These are phyloP conservation scores for Aspergillus aculeatinus DNA, from an alignment of 2,329 filamentous ascomycete genomes.

Conservation along the genomic window DNA sequence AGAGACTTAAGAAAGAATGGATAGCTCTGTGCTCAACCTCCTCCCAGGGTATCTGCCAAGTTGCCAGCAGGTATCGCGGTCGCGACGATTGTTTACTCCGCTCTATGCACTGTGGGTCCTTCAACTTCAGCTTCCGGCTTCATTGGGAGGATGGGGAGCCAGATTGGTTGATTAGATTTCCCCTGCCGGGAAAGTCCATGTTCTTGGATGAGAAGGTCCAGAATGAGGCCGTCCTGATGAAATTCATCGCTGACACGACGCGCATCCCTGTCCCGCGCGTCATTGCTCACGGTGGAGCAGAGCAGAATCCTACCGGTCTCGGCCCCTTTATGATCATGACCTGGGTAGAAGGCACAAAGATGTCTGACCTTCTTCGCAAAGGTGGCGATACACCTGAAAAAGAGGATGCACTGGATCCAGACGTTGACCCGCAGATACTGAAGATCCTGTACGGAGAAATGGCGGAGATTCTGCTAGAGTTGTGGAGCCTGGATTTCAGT, in stretches of 20 bases:
- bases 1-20: slow-evolving; percentile 6
- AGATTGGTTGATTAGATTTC: slow-evolving; percentile 18
- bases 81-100: slow-evolving; percentile 10
- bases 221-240: slow-evolving; percentile 9
- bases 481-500: slow-evolving; percentile 9
- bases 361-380: slow-evolving; percentile 7
- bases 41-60: slow-evolving; percentile 7
- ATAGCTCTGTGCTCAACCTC: background rate
- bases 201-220: slow-evolving; percentile 15
- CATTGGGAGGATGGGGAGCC: slow-evolving; percentile 13
- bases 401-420: background rate
- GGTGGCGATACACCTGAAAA: background rate
- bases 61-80: slow-evolving; percentile 9
- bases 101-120: slow-evolving; percentile 14
- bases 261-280: slow-evolving; percentile 12
- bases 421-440: background rate
- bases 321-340: slow-evolving; percentile 18
- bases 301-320: slow-evolving; percentile 7
- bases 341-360: slow-evolving; percentile 10
- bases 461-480: slow-evolving; percentile 7
- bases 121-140: slow-evolving; percentile 14
- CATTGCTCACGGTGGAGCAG: background rate
- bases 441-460: slow-evolving; percentile 8
- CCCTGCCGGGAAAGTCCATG: slow-evolving; percentile 12
- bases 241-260: slow-evolving; percentile 3